Conservation (phyloP, 139 green algal genomes). For the Picochlorum sp. region DNA sequence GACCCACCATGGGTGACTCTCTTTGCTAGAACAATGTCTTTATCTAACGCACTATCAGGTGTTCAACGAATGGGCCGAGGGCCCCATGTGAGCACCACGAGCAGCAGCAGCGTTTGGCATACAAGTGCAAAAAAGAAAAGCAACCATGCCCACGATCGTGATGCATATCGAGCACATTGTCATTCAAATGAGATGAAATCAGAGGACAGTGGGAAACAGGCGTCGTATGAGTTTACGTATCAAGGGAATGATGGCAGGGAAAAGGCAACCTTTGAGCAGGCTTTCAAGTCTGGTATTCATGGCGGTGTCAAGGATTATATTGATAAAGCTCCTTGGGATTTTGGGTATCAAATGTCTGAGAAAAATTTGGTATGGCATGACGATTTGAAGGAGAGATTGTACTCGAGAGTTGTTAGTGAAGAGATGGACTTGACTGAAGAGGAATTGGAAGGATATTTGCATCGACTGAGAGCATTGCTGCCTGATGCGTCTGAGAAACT, state of each 20-base stretch:
- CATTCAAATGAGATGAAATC: background rate
- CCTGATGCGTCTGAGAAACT: conserved; percentile 34
- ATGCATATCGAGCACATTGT: no score
- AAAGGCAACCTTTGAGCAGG: conserved; percentile 27
- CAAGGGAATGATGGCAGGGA: conserved; percentile 25
- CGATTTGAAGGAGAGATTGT: conserved; percentile 55
- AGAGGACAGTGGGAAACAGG: background rate
- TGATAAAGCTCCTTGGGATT: conserved; percentile 25
- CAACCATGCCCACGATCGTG: no score
- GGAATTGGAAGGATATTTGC: conserved; percentile 45
- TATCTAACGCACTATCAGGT: no score
- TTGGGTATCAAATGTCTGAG: conserved; percentile 58
- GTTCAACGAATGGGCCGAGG: no score
- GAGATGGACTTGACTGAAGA: conserved; percentile 47
- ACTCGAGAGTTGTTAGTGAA: conserved; percentile 42
- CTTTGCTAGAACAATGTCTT: no score
- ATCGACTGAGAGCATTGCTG: conserved; percentile 41
- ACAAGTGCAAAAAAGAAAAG: background rate
- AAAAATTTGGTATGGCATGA: conserved; percentile 60
- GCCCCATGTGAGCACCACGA: conserved; percentile 7
- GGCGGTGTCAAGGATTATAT: no score
- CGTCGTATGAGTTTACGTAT: conserved; percentile 26
- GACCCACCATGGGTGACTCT: no score
- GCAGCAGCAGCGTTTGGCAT: background rate
- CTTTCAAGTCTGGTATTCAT: background rate